Percentiles rank a stretch among this genome's conserved stretches.
Conservation (phyloP, 2,329 filamentous ascomycete genomes). For the Biscogniauxia mediterranea region DNA sequence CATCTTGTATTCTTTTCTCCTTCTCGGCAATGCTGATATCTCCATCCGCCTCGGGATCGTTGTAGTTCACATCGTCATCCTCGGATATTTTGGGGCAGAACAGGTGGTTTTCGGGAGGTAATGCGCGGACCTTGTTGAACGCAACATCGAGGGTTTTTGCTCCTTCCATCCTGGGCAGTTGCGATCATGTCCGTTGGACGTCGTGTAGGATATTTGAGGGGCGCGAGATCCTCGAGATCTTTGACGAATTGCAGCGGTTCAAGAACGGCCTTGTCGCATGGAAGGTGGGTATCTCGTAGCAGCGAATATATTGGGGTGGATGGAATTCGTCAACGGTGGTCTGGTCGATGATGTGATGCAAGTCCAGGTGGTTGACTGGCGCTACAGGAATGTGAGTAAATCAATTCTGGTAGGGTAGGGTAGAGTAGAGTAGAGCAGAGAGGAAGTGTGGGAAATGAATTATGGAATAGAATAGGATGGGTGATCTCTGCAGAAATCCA, state of each 20-base stretch:
- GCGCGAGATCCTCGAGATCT: background rate
- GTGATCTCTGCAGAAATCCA: background rate
- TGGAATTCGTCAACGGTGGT: background rate
- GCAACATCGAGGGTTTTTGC: constrained; percentile 25
- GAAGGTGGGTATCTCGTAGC: background rate
- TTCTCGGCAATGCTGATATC: constrained; percentile 51
- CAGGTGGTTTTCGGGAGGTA: constrained; percentile 46
- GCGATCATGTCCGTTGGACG: constrained; percentile 21
- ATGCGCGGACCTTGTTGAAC: constrained; percentile 24
- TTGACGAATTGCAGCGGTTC: background rate
- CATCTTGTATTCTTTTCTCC: constrained; percentile 51
- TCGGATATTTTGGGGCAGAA: constrained; percentile 65
- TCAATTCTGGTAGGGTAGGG: background rate
- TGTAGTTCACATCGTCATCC: constrained; percentile 64
- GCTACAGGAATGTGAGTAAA: too few relatives aligned
- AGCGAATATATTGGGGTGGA: background rate
- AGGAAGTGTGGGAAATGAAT: background rate
- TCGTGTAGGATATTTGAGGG: background rate
- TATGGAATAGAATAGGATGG: background rate
- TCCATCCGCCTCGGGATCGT: constrained; percentile 48
- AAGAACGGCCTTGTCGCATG: background rate
- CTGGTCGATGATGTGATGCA: background rate
- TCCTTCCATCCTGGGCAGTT: constrained; percentile 26
- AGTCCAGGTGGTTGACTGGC: background rate
- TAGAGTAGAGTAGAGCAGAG: too few relatives aligned